Base-by-base conservation (phyloP, 2,329 filamentous ascomycete species). In the Colletotrichum lupini region DNA sequence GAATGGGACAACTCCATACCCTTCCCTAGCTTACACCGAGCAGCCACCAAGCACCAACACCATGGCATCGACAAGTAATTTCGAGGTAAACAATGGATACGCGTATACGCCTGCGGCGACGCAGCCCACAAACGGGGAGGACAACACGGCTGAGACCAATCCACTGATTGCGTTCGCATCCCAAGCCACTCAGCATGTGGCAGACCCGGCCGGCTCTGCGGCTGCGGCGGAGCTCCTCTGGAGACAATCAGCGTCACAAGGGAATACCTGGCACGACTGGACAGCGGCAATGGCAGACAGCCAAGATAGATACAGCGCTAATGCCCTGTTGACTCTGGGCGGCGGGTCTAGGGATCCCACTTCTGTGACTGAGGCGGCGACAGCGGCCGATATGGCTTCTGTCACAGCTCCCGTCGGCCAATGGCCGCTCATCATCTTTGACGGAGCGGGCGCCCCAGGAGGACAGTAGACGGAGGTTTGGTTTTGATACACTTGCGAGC, bases 251-350 rank as follows among this genome's bases (percentile, higher is more conserved):
- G 61, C 71, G 4, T 74, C 75, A 12, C 78, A 80, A 4, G 83
- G 81, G 8, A 89, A 86, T 73, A 82, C 86, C 0, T 90, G 88
- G 88, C 84, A 87, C 19, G 86, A 89, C 79, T 90, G 88, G 88
- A 86, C 87, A 9, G 82, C 84, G 0, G 86, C 87, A 66, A 85
- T 90, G 32, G 83, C 85, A 42, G 85, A 87, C 75, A 85, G 80
- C 42, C 85, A 87, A 70, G 86, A 88, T 57, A 82, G 85, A 28
- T 88, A 86, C 78, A 86, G 85, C 72, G 87, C 87, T 32, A 86
- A 82, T 58, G 84, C 87, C 16, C 79, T 89, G 14, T 80, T 89
- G 74, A 86, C 84, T 1, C 80, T 89, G 4, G 86, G 85, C 3
- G 80, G 79, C 22, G 80, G 52, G 7, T 26, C 72, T 24, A 59